Evolutionary conservation across 2,329 filamentous ascomycete genomes (phyloP).

Genomic region (Fusarium sp.): DNA sequence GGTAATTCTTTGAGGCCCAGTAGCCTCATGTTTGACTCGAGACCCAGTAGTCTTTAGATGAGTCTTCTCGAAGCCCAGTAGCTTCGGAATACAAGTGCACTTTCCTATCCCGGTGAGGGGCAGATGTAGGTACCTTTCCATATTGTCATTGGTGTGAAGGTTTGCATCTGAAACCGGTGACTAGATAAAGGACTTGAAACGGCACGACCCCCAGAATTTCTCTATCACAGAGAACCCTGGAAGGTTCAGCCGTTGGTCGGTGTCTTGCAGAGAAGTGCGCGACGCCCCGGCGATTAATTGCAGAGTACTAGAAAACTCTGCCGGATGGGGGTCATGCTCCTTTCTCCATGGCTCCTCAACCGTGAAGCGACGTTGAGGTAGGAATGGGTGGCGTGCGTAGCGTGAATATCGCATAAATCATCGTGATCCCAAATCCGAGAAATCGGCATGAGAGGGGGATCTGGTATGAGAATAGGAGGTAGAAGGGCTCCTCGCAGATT

Average conservation of each 20-base stretch:
- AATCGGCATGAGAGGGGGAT: constrained; percentile 27
- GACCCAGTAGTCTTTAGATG: constrained; percentile 25
- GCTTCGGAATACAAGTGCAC: constrained; percentile 32
- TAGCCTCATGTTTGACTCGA: constrained; percentile 31
- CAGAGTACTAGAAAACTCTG: not conserved
- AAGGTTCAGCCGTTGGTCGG: constrained; percentile 1
- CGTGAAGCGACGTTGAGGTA: not conserved
- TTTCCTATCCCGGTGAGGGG: constrained; percentile 15
- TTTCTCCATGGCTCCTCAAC: constrained; percentile 9
- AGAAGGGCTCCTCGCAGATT: constrained; percentile 23
- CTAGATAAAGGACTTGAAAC: constrained; percentile 21
- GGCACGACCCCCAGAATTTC: constrained; percentile 8
- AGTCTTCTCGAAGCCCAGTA: constrained; percentile 41
- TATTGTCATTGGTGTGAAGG: not conserved
- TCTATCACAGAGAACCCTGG: constrained; percentile 10
- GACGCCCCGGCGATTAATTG: not conserved
- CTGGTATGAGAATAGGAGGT: constrained; percentile 24
- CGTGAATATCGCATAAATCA: constrained; percentile 26
- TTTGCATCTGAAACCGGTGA: constrained; percentile 16
- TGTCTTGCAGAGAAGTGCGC: constrained; percentile 18
- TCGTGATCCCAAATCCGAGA: constrained; percentile 31
- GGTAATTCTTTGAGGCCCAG: constrained; percentile 21
- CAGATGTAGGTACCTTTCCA: constrained; percentile 16
- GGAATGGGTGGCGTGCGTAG: constrained; percentile 1
- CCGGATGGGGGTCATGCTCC: not conserved